phyloP scores from a whole-genome alignment of 768 basidiomycete species.

The Psilocybe subaeruginosa region DNA sequence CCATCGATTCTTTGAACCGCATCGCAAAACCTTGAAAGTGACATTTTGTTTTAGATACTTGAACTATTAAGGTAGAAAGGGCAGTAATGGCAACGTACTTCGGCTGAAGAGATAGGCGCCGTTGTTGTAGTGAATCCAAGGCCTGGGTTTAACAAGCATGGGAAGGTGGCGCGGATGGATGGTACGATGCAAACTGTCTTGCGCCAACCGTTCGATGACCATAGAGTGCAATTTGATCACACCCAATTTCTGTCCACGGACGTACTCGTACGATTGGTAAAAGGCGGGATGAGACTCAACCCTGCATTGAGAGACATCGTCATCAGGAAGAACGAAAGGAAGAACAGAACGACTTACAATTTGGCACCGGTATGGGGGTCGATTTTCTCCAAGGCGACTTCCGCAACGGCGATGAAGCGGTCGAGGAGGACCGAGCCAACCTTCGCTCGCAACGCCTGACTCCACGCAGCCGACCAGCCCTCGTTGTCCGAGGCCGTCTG shows the following conservation, averaged over 20 bases:
- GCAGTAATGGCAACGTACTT: constrained; percentile 45
- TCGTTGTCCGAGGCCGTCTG: constrained; percentile 68
- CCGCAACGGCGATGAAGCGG: constrained; percentile 82
- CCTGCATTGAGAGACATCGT: constrained; percentile 35
- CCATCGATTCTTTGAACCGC: constrained; percentile 90
- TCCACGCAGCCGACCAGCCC: constrained; percentile 83
- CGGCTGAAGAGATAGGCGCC: constrained; percentile 86
- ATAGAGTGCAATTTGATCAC: constrained; percentile 85
- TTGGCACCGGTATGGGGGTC: constrained; percentile 62
- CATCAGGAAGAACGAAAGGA: neutral
- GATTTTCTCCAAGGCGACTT: constrained; percentile 62
- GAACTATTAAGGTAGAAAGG: constrained; percentile 5
- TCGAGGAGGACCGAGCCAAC: constrained; percentile 86
- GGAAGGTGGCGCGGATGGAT: constrained; percentile 94
- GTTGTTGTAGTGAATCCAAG: constrained; percentile 76
- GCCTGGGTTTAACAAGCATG: constrained; percentile 91
- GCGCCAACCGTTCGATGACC: constrained; percentile 76
- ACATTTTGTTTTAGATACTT: constrained; percentile 38
- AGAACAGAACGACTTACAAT: constrained; percentile 49
- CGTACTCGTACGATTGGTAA: constrained; percentile 88
- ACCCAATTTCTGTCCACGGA: constrained; percentile 93
- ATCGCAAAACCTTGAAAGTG: constrained; percentile 52
- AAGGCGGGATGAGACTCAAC: constrained; percentile 84
- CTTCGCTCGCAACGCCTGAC: constrained; percentile 71
- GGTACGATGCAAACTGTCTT: constrained; percentile 68